These are phyloP conservation scores for Drosera capensis DNA, from an alignment of 148 eudicot species.

Conservation along the genomic window DNA sequence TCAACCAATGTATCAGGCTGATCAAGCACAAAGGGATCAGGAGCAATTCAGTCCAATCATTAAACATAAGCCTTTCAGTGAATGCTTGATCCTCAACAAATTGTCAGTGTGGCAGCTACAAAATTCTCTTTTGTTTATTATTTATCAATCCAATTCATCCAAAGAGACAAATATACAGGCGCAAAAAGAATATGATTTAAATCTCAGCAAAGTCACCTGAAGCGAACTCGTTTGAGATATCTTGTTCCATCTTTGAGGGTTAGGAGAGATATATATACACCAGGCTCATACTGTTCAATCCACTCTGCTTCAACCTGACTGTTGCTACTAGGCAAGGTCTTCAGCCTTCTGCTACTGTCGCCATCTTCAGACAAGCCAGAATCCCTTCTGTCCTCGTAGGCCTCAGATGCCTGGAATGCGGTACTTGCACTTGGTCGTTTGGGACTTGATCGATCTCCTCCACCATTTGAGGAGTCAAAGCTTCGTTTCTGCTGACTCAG, in stretches of 20 bases:
- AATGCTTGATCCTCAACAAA: too few relatives aligned
- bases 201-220: slow-evolving; percentile 43
- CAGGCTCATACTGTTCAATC: slow-evolving; percentile 97
- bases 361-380: slow-evolving; percentile 30
- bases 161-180: not conserved
- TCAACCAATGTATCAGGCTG: too few relatives aligned
- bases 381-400: slow-evolving; percentile 25
- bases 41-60: too few relatives aligned
- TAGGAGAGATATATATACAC: slow-evolving; percentile 83
- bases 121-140: too few relatives aligned
- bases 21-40: too few relatives aligned
- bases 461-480: slow-evolving; percentile 8
- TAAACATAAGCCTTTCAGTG: too few relatives aligned
- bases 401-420: slow-evolving; percentile 25
- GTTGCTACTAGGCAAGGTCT: slow-evolving; percentile 3
- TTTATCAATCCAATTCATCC: not conserved
- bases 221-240: slow-evolving; percentile 96
- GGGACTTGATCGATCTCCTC: slow-evolving; percentile 20
- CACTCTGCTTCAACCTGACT: slow-evolving; percentile 78
- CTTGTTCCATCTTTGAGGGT: slow-evolving; percentile 87
- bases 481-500: slow-evolving; percentile 18
- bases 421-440: slow-evolving; percentile 23
- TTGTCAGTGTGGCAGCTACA: too few relatives aligned
- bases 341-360: slow-evolving; percentile 27
- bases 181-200: not conserved